phyloP scores from a whole-genome alignment of 202 grass and related monocot genomes.

The Hordeum pubiflorum region DNA sequence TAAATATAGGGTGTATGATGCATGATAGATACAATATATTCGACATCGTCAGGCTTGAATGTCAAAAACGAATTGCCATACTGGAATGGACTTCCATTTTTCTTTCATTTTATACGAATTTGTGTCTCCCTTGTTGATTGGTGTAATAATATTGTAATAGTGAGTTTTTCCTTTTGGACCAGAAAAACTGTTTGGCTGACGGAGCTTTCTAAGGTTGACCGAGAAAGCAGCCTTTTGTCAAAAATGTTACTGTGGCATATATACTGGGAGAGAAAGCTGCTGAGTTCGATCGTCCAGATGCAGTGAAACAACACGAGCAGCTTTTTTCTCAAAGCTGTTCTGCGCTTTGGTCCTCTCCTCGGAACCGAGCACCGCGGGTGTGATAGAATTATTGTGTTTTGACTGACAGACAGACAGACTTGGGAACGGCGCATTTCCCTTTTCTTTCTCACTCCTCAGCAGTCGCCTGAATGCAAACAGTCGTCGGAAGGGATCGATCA shows the following conservation, averaged over 20 bases:
- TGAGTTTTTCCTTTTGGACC: background rate
- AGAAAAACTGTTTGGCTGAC: background rate
- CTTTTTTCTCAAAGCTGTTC: conserved; percentile 12
- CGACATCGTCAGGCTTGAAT: background rate
- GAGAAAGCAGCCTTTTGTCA: conserved; percentile 18
- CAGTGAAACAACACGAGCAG: background rate
- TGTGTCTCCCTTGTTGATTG: conserved; percentile 8
- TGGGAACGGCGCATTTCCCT: background rate
- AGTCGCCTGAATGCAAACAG: too few species aligned
- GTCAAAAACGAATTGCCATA: background rate
- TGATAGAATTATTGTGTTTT: conserved; percentile 20
- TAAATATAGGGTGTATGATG: conserved; percentile 48
- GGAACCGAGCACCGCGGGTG: background rate
- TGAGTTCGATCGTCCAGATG: background rate
- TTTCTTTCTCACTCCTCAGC: background rate
- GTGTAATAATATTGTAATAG: background rate
- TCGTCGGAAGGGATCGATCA: too few species aligned
- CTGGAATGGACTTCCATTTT: background rate
- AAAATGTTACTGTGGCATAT: background rate
- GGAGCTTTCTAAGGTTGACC: conserved; percentile 1
- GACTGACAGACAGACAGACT: conserved; percentile 3
- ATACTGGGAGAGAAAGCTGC: background rate
- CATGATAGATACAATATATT: conserved; percentile 4
- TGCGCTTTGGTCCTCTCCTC: background rate
- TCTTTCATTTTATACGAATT: conserved; percentile 11